Percentiles rank a stretch among this genome's conserved stretches.
phyloP scores from a whole-genome alignment of 768 basidiomycete species.

The Sistotremastrum suecicum region DNA sequence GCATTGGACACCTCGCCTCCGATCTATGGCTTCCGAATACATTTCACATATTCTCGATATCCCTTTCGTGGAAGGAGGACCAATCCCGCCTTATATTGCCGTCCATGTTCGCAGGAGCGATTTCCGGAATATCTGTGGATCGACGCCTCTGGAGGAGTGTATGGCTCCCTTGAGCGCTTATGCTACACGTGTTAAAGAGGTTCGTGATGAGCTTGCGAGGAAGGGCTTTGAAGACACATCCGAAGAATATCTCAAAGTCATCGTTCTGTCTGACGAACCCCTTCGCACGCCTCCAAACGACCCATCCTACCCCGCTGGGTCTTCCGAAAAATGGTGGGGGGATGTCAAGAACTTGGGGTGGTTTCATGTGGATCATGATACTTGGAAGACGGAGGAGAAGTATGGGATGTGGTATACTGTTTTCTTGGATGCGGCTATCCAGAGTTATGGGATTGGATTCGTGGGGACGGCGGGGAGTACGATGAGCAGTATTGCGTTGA shows the following conservation, averaged over 20 bases:
- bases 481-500: conserved; percentile 12
- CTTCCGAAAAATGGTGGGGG: conserved; percentile 6
- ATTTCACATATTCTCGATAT: no score
- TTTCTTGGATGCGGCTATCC: conserved; percentile 13
- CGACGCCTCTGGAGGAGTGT: neutral
- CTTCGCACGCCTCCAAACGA: no score
- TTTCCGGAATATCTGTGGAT: neutral
- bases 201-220: no score
- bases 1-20: no score
- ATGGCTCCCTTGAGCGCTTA: neutral
- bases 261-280: no score
- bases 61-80: no score
- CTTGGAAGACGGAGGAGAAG: conserved; percentile 8
- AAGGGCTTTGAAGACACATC: no score
- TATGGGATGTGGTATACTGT: conserved; percentile 8
- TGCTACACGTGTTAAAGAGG: no score
- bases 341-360: conserved; percentile 10
- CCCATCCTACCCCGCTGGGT: no score
- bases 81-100: conserved; percentile 1
- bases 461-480: conserved; percentile 15
- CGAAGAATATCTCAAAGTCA: no score
- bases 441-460: conserved; percentile 14
- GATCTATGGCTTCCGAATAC: no score
- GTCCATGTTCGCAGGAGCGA: neutral
- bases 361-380: conserved; percentile 9